phyloP scores from a whole-genome alignment of 495 filamentous ascomycete genomes.

The Xylaria bambusicola region DNA sequence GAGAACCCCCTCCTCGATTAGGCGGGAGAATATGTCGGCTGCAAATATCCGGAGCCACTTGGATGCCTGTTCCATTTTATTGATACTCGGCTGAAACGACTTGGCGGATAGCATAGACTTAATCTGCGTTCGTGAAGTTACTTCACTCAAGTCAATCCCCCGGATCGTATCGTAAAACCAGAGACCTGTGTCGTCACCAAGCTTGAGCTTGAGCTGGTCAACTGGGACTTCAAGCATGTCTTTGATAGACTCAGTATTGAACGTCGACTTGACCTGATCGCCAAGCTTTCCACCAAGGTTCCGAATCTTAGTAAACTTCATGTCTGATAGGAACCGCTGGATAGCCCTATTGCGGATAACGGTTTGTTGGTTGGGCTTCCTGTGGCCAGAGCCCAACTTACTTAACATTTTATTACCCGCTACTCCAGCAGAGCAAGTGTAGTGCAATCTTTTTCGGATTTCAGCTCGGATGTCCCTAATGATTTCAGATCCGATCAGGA shows the following conservation, averaged over 20 bases:
- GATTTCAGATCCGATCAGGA: slow-evolving; percentile 84
- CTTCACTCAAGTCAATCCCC: slow-evolving; percentile 83
- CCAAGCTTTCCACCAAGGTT: slow-evolving; percentile 97
- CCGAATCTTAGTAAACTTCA: slow-evolving; percentile 95
- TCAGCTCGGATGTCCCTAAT: slow-evolving; percentile 70
- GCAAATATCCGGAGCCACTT: slow-evolving; percentile 92
- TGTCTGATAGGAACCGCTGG: slow-evolving; percentile 74
- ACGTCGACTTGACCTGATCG: slow-evolving; percentile 73
- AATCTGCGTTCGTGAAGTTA: slow-evolving; percentile 88
- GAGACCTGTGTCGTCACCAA: slow-evolving; percentile 82
- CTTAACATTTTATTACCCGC: slow-evolving; percentile 93
- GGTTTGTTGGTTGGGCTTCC: slow-evolving; percentile 93
- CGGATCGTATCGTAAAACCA: slow-evolving; percentile 89
- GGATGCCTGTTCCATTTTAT: slow-evolving; percentile 73
- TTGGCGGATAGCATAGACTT: slow-evolving; percentile 99
- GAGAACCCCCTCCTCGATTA: slow-evolving; percentile 89
- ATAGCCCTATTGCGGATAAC: slow-evolving; percentile 83
- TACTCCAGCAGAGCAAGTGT: slow-evolving; percentile 89
- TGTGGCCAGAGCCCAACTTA: slow-evolving; percentile 85
- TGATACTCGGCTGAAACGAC: slow-evolving; percentile 86
- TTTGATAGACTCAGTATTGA: slow-evolving; percentile 76
- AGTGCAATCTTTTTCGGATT: slow-evolving; percentile 68
- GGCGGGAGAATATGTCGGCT: slow-evolving; percentile 85
- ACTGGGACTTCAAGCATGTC: slow-evolving; percentile 73
- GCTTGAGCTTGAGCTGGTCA: slow-evolving; percentile 73